These are phyloP conservation scores for Forsythia suspensa DNA, from an alignment of 257 asterid genomes.

Conservation along the genomic window DNA sequence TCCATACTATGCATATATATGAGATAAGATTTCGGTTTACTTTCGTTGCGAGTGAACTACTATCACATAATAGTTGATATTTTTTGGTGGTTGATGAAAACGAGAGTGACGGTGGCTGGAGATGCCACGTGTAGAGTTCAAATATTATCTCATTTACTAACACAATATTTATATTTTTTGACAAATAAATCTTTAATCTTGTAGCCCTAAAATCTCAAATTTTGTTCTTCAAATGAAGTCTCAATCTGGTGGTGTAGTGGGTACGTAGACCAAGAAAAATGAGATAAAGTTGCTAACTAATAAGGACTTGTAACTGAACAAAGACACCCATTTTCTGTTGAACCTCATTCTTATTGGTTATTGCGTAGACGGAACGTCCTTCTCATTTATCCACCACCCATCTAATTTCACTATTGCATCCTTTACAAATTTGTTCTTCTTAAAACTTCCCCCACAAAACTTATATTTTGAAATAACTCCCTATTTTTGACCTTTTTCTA, in stretches of 20 bases:
- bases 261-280: not conserved
- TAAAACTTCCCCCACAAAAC: not conserved
- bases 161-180: too few species aligned
- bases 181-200: too few species aligned
- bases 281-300: not conserved
- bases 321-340: not conserved
- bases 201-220: not conserved
- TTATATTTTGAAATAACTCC: not conserved
- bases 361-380: constrained; percentile 23
- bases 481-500: not conserved
- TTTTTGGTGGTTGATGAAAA: too few species aligned
- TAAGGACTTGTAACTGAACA: constrained; percentile 4
- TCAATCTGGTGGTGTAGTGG: not conserved
- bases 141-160: too few species aligned
- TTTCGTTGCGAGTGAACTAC: too few species aligned
- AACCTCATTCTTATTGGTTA: not conserved
- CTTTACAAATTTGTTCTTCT: not conserved
- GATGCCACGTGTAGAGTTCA: too few species aligned
- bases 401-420: not conserved
- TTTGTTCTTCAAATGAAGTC: not conserved
- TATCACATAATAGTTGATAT: too few species aligned
- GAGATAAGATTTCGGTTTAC: too few species aligned
- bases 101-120: too few species aligned
- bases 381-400: constrained; percentile 23
- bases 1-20: too few species aligned